phyloP scores from a whole-genome alignment of 2,329 filamentous ascomycete genomes.

The Calycina marina region DNA sequence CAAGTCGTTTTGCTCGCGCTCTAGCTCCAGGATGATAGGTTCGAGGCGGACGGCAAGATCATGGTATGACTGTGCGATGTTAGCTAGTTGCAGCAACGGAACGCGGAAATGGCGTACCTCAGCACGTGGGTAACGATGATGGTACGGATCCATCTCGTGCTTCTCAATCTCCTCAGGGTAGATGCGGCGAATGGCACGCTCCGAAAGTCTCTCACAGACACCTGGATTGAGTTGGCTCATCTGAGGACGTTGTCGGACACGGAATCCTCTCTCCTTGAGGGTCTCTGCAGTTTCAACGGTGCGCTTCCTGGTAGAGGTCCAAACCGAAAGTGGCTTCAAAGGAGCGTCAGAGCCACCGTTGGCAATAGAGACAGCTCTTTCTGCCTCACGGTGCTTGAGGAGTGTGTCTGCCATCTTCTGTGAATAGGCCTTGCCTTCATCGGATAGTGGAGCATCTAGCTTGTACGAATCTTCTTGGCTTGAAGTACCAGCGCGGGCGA shows the following conservation, averaged over 20 bases:
- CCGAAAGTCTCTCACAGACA: constrained; percentile 86
- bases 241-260: constrained; percentile 81
- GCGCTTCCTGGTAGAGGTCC: constrained; percentile 84
- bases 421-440: constrained; percentile 68
- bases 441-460: constrained; percentile 70
- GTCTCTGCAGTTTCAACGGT: constrained; percentile 82
- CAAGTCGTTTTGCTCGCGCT: constrained; percentile 94
- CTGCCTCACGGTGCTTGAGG: constrained; percentile 68
- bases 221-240: constrained; percentile 97
- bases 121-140: constrained; percentile 87
- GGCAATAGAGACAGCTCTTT: constrained; percentile 54
- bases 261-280: constrained; percentile 66
- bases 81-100: constrained; percentile 4
- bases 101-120: constrained; percentile 44
- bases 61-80: constrained; percentile 67
- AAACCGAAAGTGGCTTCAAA: constrained; percentile 71
- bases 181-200: constrained; percentile 61
- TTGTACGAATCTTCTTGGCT: constrained; percentile 87
- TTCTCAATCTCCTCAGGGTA: constrained; percentile 88
- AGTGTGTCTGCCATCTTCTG: constrained; percentile 75
- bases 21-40: constrained; percentile 92
- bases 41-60: constrained; percentile 95
- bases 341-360: constrained; percentile 53
- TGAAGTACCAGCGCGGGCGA: constrained; percentile 75
- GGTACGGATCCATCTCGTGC: constrained; percentile 89